These are phyloP conservation scores for Gyrodon lividus DNA, from an alignment of 768 basidiomycete genomes.

Conservation along the genomic window DNA sequence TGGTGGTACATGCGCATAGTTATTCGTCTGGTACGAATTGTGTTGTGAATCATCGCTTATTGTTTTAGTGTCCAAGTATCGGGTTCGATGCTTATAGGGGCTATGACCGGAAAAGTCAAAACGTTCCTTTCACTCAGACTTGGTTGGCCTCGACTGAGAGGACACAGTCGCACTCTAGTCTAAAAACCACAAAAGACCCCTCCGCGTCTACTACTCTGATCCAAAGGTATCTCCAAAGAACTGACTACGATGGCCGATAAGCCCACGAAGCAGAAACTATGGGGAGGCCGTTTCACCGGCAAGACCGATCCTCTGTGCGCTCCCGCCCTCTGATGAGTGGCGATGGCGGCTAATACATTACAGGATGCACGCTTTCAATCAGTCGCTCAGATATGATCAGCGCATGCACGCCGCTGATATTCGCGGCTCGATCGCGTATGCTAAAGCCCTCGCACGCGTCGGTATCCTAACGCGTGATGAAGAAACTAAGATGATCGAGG, in stretches of 20 bases:
- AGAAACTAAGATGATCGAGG: slow-evolving; percentile 66
- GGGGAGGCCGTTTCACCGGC: slow-evolving; percentile 89
- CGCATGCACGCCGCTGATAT: slow-evolving; percentile 93
- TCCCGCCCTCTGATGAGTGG: neutral
- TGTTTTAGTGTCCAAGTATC: too few species aligned
- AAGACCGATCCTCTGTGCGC: slow-evolving; percentile 63
- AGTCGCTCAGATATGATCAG: slow-evolving; percentile 92
- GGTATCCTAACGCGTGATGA: slow-evolving; percentile 83
- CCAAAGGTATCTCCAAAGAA: too few species aligned
- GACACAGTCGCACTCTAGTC: too few species aligned
- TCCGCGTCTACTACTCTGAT: too few species aligned
- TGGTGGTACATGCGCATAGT: too few species aligned
- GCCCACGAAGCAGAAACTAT: slow-evolving; percentile 70
- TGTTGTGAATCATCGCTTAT: too few species aligned
- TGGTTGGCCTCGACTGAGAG: too few species aligned
- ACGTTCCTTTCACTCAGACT: too few species aligned
- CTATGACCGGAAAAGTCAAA: too few species aligned
- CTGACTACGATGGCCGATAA: slow-evolving; percentile 36
- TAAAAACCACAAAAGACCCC: too few species aligned
- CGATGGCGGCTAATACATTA: slow-evolving; percentile 4
- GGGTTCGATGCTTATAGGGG: too few species aligned
- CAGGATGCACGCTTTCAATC: slow-evolving; percentile 98
- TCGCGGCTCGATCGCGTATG: slow-evolving; percentile 92
- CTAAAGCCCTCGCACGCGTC: slow-evolving; percentile 78
- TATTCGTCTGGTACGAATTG: too few species aligned